Conservation (phyloP, 176 grass and related monocot genomes). For the Eremochloa ophiuroides region DNA sequence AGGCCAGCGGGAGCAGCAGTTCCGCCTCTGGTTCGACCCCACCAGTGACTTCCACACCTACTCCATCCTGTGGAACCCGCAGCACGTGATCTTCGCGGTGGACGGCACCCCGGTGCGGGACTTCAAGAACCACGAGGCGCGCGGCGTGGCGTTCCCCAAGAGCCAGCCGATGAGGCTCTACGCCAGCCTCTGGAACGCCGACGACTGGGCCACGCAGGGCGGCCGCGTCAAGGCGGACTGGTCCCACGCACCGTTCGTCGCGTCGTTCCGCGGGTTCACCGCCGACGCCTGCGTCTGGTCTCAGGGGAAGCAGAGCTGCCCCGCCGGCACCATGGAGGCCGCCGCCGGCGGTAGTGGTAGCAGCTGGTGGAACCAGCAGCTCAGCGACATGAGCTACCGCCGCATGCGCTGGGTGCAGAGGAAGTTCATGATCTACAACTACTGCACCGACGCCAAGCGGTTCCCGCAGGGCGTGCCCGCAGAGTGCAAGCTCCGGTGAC, state of each 20-base stretch:
- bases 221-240: conserved; percentile 73
- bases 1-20: conserved; percentile 74
- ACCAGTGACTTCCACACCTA: conserved; percentile 74
- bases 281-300: conserved; percentile 44
- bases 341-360: not conserved
- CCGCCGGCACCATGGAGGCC: conserved; percentile 6
- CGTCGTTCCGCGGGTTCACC: conserved; percentile 48
- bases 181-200: conserved; percentile 75
- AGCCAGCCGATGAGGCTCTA: conserved; percentile 69
- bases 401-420: conserved; percentile 58
- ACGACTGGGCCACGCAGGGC: conserved; percentile 77
- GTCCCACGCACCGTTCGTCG: conserved; percentile 56
- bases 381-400: conserved; percentile 41
- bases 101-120: conserved; percentile 59
- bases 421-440: conserved; percentile 90
- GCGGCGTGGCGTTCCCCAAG: conserved; percentile 61
- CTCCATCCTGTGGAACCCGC: conserved; percentile 69
- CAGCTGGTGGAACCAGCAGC: conserved; percentile 69
- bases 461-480: conserved; percentile 58
- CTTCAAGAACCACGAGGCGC: conserved; percentile 72
- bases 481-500: conserved; percentile 71
- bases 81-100: conserved; percentile 69
- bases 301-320: too few species aligned
- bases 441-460: conserved; percentile 63
- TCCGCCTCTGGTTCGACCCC: conserved; percentile 84